Percentiles rank a stretch among this genome's conserved stretches.
Evolutionary conservation across 495 filamentous ascomycete genomes (phyloP).

Genomic region (Bombardia bombarda): DNA sequence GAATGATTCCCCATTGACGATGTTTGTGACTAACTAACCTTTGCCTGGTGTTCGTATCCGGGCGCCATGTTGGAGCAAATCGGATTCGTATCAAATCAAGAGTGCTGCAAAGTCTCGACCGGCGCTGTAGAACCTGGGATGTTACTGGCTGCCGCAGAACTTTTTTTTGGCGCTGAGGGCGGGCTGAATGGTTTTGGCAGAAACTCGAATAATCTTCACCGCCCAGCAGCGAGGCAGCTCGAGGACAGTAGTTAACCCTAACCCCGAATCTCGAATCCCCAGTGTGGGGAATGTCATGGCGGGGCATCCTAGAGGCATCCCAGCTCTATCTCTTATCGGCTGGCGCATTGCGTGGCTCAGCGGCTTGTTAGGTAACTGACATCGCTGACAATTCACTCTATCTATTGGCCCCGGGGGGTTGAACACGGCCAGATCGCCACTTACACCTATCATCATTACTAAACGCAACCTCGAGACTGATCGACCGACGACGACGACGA

Average conservation of each 20-base stretch:
- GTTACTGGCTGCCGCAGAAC: neutral
- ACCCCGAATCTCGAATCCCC: neutral
- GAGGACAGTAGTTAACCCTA: slow-evolving; percentile 4
- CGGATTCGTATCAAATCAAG: no score
- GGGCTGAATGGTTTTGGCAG: slow-evolving; percentile 2
- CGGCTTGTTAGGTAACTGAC: no score
- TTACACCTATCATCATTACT: no score
- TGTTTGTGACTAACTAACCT: no score
- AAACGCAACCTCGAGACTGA: neutral
- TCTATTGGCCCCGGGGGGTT: neutral
- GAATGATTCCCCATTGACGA: no score
- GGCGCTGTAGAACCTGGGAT: no score
- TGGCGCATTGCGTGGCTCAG: neutral
- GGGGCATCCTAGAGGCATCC: neutral
- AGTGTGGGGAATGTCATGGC: neutral
- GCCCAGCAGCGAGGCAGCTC: neutral
- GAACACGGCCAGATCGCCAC: no score
- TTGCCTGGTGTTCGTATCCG: no score
- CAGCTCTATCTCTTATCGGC: slow-evolving; percentile 6
- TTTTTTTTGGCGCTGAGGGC: no score
- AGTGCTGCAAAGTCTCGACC: no score
- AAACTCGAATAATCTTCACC: slow-evolving; percentile 3
- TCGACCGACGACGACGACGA: neutral
- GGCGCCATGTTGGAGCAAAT: no score
- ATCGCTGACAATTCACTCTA: neutral